These are phyloP conservation scores for Fagopyrum tataricum DNA, from an alignment of 148 eudicot species.

Conservation along the genomic window DNA sequence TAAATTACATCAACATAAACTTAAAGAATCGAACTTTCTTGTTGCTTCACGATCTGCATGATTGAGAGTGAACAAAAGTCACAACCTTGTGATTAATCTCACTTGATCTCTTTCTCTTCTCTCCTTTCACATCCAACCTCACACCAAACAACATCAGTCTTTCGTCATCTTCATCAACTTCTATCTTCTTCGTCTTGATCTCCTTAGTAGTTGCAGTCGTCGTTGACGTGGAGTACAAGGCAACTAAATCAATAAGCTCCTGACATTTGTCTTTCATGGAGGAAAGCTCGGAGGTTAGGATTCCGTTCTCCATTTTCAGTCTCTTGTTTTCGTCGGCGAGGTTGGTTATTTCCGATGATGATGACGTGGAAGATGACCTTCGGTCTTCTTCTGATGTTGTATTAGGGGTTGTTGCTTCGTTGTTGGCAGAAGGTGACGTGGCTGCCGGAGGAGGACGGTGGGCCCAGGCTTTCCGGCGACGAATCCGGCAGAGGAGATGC, in stretches of 20 bases:
- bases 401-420: constrained; percentile 22
- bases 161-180: not conserved
- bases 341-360: constrained; percentile 45
- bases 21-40: too few relatives aligned
- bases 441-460: not conserved
- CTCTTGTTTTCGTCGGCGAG: constrained; percentile 58
- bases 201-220: constrained; percentile 16
- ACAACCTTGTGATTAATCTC: too few relatives aligned
- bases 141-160: constrained; percentile 66
- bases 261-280: constrained; percentile 61
- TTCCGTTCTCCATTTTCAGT: constrained; percentile 56
- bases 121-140: constrained; percentile 33
- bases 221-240: constrained; percentile 13
- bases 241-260: constrained; percentile 56
- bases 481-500: constrained; percentile 55
- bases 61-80: too few relatives aligned
- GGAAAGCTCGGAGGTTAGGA: constrained; percentile 51
- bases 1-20: too few relatives aligned
- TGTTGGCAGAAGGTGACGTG: not conserved
- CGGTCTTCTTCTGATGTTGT: constrained; percentile 36
- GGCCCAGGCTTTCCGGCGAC: constrained; percentile 58
- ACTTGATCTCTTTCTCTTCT: not conserved
- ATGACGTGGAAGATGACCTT: constrained; percentile 57
- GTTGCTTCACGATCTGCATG: too few relatives aligned
- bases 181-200: not conserved